A percentile compares a stretch with the other conserved stretches of the same genome.
Evolutionary conservation across 768 basidiomycete species (phyloP).

Genomic region (Pluteus cervinus): DNA sequence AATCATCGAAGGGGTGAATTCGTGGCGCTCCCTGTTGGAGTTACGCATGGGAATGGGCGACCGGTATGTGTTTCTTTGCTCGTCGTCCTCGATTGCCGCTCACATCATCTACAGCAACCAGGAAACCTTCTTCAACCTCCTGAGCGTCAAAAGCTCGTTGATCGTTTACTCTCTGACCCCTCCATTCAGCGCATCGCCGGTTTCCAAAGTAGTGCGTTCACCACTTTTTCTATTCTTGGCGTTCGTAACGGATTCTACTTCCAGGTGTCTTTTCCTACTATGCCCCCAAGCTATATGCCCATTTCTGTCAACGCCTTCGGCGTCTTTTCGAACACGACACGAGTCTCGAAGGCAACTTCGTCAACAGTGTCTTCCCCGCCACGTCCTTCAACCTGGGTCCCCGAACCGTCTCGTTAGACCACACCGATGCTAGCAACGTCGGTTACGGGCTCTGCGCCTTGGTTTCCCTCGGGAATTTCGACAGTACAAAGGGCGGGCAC

Average conservation of each 20-base stretch:
- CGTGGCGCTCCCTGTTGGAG: constrained; percentile 12
- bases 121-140: constrained; percentile 5
- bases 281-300: constrained; percentile 14
- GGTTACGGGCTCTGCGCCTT: not conserved
- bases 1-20: constrained; percentile 16
- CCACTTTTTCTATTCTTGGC: too few species aligned
- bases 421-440: not conserved
- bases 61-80: too few species aligned
- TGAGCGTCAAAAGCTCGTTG: not conserved
- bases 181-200: constrained; percentile 13
- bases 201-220: constrained; percentile 11
- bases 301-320: constrained; percentile 9
- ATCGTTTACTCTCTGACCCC: not conserved
- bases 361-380: constrained; percentile 9
- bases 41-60: constrained; percentile 24
- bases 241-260: not conserved
- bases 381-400: constrained; percentile 4
- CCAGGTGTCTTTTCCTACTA: constrained; percentile 14
- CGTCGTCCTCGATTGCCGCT: too few species aligned
- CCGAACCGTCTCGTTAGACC: not conserved
- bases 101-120: too few species aligned
- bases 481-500: not conserved
- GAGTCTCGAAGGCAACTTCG: constrained; percentile 14
- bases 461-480: not conserved
- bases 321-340: constrained; percentile 7